Conservation (phyloP, 2,329 filamentous ascomycete species). For the Basipetospora chlamydospora region DNA sequence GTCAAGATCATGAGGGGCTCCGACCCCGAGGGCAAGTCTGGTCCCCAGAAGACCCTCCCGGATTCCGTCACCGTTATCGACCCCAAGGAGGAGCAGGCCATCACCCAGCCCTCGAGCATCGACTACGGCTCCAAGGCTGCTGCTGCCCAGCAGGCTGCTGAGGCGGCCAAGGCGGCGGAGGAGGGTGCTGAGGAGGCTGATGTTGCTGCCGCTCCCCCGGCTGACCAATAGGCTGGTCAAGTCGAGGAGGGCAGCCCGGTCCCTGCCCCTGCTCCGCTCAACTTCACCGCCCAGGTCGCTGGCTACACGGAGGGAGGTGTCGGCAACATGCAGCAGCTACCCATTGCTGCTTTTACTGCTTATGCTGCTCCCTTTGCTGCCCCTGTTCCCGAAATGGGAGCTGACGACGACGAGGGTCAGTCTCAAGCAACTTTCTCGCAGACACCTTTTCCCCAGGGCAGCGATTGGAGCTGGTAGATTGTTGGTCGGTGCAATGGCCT, state of each 20-base stretch:
- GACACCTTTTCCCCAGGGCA: too few relatives aligned
- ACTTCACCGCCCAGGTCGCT: background rate
- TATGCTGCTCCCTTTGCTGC: background rate
- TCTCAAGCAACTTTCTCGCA: too few relatives aligned
- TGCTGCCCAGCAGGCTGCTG: conserved; percentile 45
- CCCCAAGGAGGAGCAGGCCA: conserved; percentile 97
- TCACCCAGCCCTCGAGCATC: conserved; percentile 90
- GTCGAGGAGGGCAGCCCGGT: conserved; percentile 2
- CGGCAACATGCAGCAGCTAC: too few relatives aligned
- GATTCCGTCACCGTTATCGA: conserved; percentile 99
- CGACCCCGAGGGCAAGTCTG: conserved; percentile 97
- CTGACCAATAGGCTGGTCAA: conserved; percentile 22
- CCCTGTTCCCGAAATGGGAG: too few relatives aligned
- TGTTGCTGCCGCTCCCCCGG: conserved; percentile 17
- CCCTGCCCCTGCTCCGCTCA: conserved; percentile 5
- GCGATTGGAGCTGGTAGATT: too few relatives aligned
- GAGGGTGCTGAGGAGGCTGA: conserved; percentile 41
- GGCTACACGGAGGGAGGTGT: too few relatives aligned
- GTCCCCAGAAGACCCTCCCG: conserved; percentile 91
- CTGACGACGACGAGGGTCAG: too few relatives aligned
- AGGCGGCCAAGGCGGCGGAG: conserved; percentile 44
- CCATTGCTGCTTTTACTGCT: background rate
- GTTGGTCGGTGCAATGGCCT: too few relatives aligned
- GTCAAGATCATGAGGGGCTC: conserved; percentile 99
- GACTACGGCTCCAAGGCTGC: conserved; percentile 92